Base-by-base conservation (phyloP, 2,329 filamentous ascomycete species). In the Microcyclospora tardicrescens region DNA sequence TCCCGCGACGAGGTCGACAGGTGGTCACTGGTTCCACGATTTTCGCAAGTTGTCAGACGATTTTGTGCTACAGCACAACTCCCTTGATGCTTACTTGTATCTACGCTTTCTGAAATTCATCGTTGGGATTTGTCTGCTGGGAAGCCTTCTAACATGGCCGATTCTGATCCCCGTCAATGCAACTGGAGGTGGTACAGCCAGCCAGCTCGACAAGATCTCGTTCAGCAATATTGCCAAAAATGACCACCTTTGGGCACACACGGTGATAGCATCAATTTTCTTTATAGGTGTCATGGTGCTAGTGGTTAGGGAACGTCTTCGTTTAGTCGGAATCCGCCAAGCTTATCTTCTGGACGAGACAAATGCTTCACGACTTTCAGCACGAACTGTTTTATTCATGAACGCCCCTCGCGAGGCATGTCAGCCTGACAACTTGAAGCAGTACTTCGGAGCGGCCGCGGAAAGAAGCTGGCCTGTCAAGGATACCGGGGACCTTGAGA, bases 41-140 rank as follows among this genome's bases (percentile, higher is more conserved):
- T 67, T 66, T 45, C 54, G 58, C 16, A 51, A 46, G 49, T 62
- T 68, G 33, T 52, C 60, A 24, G 65, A 68, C 48, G 54, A 54
- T 28, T 66, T 64, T 42, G 60, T 69, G 15, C 58, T 70, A 34
- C 61, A 65, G 44, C 65, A 67, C 49, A 61, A 65, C 44, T 66
- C 65, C 10, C 61, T 70, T 35, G 67, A 70, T 46, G 65, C 63
- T 24, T 69, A 63, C 39, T 57, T 70, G 11, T 69, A 63, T 42
- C 53, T 70, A 34, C 58, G 67, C 30, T 67, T 64, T 47, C 60
- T 69, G 48, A 65, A 64, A 47, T 51, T 67, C 38, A 56, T 65
- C 32, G 55, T 67, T 32, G 43, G 54, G 16, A 56, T 65, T 29
- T 64, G 61, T 46, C 52, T 68, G 29, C 44, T 65, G 13, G 66